phyloP scores from a whole-genome alignment of 2,329 filamentous ascomycete genomes.

The Aspergillus tanneri region DNA sequence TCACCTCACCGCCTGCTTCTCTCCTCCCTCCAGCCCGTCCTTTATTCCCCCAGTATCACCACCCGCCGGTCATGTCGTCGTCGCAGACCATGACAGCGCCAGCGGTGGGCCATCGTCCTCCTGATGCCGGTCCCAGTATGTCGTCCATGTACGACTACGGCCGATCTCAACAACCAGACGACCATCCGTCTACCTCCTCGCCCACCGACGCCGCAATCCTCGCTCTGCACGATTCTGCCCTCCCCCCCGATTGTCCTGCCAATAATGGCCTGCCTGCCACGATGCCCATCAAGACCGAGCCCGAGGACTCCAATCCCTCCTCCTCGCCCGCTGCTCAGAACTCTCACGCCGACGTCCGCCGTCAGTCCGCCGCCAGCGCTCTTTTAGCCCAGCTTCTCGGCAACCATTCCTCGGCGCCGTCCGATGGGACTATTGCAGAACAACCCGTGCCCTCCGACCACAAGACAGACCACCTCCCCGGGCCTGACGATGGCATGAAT shows the following conservation, averaged over 20 bases:
- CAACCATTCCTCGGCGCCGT: slow-evolving; percentile 30
- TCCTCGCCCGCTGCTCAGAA: slow-evolving; percentile 23
- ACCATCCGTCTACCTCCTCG: slow-evolving; percentile 26
- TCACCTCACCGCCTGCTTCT: slow-evolving; percentile 21
- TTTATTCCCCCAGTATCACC: slow-evolving; percentile 21
- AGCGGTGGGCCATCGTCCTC: slow-evolving; percentile 47
- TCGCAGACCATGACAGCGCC: slow-evolving; percentile 50
- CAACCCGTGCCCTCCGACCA: slow-evolving; percentile 7
- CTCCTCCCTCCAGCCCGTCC: slow-evolving; percentile 15
- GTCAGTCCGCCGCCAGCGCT: slow-evolving; percentile 43
- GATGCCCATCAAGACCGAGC: slow-evolving; percentile 34
- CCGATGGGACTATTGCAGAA: slow-evolving; percentile 14
- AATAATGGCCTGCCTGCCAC: slow-evolving; percentile 26
- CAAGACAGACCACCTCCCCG: slow-evolving; percentile 3
- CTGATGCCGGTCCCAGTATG: slow-evolving; percentile 43
- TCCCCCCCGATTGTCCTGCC: slow-evolving; percentile 23
- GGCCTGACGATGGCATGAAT: slow-evolving; percentile 10
- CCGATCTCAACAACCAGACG: slow-evolving; percentile 25
- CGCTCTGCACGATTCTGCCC: slow-evolving; percentile 40
- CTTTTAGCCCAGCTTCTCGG: slow-evolving; percentile 44
- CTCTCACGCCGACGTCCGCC: slow-evolving; percentile 34
- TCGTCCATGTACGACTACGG: slow-evolving; percentile 43
- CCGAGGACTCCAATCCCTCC: slow-evolving; percentile 24
- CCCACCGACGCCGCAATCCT: slow-evolving; percentile 41
- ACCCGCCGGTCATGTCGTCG: slow-evolving; percentile 45